Percentiles rank a stretch among this genome's conserved stretches.
Evolutionary conservation across 1,284 basidiomycete species (phyloP).

Genomic region (Papiliotrema laurentii): DNA sequence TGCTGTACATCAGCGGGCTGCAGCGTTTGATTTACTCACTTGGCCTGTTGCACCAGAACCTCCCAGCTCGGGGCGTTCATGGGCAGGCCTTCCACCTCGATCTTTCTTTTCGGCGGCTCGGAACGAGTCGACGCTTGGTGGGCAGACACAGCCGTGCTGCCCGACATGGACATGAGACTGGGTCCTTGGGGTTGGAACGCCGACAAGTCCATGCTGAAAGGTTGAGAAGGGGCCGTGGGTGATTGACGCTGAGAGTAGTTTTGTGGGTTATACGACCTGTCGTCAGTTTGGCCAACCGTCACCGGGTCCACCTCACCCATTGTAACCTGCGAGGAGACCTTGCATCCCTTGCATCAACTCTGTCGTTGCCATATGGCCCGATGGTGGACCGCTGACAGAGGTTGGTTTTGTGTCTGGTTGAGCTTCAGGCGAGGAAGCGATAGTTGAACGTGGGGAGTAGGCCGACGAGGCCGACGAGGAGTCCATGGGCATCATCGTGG

Average conservation of each 20-base stretch:
- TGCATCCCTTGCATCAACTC: too few species aligned
- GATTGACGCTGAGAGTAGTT: background rate
- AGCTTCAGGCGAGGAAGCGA: conserved; percentile 33
- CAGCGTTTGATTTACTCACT: conserved; percentile 4
- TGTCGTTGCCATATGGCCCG: background rate
- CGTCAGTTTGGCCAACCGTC: too few species aligned
- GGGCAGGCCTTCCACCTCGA: conserved; percentile 31
- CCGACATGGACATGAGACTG: too few species aligned
- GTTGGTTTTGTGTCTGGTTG: conserved; percentile 4
- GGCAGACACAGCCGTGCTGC: background rate
- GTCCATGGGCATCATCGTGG: conserved; percentile 15
- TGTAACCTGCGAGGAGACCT: too few species aligned
- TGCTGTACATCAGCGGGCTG: conserved; percentile 10
- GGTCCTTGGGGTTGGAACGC: too few species aligned
- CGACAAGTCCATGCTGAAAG: background rate
- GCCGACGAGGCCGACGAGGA: conserved; percentile 34
- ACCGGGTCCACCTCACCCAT: too few species aligned
- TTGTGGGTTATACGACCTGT: too few species aligned
- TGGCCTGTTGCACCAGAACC: background rate
- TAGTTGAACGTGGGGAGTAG: conserved; percentile 31
- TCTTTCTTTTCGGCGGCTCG: conserved; percentile 36
- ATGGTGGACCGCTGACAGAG: too few species aligned
- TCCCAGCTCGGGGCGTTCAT: background rate
- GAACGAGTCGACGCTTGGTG: conserved; percentile 33
- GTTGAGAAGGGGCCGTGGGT: background rate